Base-by-base conservation (phyloP, 495 filamentous ascomycete genomes). In the Penicillium daleae region DNA sequence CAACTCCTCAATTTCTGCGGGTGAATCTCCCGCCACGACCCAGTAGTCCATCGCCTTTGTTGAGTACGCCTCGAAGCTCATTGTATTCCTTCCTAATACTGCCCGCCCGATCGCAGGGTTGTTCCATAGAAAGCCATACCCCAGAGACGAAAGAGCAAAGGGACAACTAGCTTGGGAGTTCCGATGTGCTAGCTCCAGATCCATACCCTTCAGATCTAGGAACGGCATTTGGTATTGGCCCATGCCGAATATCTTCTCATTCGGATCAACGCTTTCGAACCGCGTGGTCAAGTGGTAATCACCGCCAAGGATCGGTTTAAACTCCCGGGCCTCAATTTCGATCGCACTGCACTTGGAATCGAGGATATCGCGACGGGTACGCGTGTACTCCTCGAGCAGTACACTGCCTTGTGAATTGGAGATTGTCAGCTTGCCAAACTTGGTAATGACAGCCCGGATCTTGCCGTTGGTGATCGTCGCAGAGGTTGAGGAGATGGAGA, bases 191-290 rank as follows among this genome's bases (percentile, higher is more conserved):
- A 87, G 73, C 64, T 86, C 85, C n/a, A 87, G 68, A 61, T 86
- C 83, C 3, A 70, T 42, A 1, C 85, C 85, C 64, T 86, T 86
- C 50, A 86, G 73, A 65, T 87, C 78, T 49, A 86, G 69, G 29
- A 72, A 75, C 3, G 80, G 76, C 64, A 86, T 83, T 62, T 87
- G 85, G 64, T 87, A 87, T 69, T 87, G 84, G 19, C 85, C 85
- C 85, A 87, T 86, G 31, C 85, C 85, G 63, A 80, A 87, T 9
- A 87, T 77, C 67, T 82, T 84, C 68, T 87, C 85, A 29, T 79
- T 70, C 0, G 71, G 70, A 61, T 80, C 73, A 3, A 82, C 58
- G n/a, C 78, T 81, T 67, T 86, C 84, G 54, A 87, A 74, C 4
- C 85, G 77, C 59, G 80, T 65, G 4, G 83, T 86, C 5, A 85